phyloP scores from a whole-genome alignment of 208 protist genomes.

The Crithidia fasciculata region DNA sequence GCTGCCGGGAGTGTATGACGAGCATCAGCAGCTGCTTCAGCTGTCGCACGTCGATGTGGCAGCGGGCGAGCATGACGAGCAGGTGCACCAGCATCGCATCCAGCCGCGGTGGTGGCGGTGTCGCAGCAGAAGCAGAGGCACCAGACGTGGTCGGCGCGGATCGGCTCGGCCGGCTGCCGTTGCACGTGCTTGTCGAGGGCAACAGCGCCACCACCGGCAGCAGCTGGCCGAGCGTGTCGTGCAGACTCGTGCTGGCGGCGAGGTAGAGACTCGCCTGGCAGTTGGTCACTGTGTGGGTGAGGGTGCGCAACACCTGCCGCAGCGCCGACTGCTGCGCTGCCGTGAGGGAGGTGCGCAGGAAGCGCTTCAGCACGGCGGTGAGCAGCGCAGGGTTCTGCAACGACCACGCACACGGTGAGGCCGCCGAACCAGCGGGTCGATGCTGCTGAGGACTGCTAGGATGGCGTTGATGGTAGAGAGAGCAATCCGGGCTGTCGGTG shows the following conservation, averaged over 20 bases:
- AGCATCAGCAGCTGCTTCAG: conserved; percentile 76
- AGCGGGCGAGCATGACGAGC: conserved; percentile 49
- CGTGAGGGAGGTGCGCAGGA: conserved; percentile 8
- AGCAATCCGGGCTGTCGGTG: neutral
- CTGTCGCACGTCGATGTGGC: conserved; percentile 79
- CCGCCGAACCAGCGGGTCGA: neutral
- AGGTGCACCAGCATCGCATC: conserved; percentile 41
- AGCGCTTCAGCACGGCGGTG: conserved; percentile 40
- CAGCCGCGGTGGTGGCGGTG: conserved; percentile 26
- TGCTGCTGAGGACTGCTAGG: neutral
- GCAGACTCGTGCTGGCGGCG: conserved; percentile 57
- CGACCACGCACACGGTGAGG: conserved; percentile 29
- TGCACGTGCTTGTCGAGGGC: neutral
- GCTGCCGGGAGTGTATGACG: conserved; percentile 48
- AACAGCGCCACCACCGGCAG: conserved; percentile 39
- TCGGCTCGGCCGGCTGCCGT: neutral
- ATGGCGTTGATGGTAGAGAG: neutral
- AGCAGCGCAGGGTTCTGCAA: conserved; percentile 58
- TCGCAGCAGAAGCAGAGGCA: neutral
- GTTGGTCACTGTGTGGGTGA: conserved; percentile 30
- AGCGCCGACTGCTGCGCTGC: conserved; percentile 19
- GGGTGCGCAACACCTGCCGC: conserved; percentile 19
- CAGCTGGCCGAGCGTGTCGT: conserved; percentile 54
- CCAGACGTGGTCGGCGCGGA: neutral
- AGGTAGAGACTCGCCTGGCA: conserved; percentile 54